Percentiles rank a stretch among this genome's conserved stretches.
phyloP scores from a whole-genome alignment of 2,329 filamentous ascomycete species.

The Fusarium sp. region DNA sequence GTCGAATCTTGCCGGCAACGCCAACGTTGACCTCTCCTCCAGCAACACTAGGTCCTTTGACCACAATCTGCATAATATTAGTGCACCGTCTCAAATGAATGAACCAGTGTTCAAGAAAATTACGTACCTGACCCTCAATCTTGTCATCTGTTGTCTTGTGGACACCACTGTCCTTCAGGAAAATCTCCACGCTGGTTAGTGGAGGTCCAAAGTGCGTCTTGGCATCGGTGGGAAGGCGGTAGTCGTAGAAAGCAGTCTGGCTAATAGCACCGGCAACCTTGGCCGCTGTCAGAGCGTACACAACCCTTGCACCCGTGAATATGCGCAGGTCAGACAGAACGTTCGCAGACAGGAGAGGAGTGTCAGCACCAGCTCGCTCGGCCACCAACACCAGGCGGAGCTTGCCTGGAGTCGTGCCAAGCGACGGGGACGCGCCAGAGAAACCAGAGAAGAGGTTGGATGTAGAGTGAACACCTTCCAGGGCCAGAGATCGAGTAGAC shows the following conservation, averaged over 20 bases:
- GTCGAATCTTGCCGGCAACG: slow-evolving; percentile 71
- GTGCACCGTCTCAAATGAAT: background rate
- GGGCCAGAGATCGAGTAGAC: slow-evolving; percentile 74
- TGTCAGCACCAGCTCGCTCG: slow-evolving; percentile 73
- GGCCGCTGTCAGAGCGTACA: slow-evolving; percentile 86
- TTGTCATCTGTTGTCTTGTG: slow-evolving; percentile 72
- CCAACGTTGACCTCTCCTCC: slow-evolving; percentile 73
- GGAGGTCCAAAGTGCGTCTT: slow-evolving; percentile 82
- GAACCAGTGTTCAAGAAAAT: background rate
- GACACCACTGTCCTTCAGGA: slow-evolving; percentile 71
- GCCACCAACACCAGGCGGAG: slow-evolving; percentile 85
- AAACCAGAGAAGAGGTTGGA: slow-evolving; percentile 63
- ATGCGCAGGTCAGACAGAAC: slow-evolving; percentile 84
- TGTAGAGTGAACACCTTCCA: slow-evolving; percentile 77
- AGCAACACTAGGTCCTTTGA: slow-evolving; percentile 78
- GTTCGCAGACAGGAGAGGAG: slow-evolving; percentile 72
- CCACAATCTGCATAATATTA: slow-evolving; percentile 67
- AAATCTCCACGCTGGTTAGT: slow-evolving; percentile 81
- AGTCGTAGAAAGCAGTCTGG: slow-evolving; percentile 90
- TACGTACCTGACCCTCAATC: slow-evolving; percentile 71
- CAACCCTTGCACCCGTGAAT: slow-evolving; percentile 80
- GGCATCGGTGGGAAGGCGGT: slow-evolving; percentile 66
- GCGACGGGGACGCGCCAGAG: slow-evolving; percentile 65
- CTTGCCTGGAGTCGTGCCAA: slow-evolving; percentile 75
- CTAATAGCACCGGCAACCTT: slow-evolving; percentile 89